phyloP scores from a whole-genome alignment of 2,329 filamentous ascomycete species.

The Graphilbum fragrans region DNA sequence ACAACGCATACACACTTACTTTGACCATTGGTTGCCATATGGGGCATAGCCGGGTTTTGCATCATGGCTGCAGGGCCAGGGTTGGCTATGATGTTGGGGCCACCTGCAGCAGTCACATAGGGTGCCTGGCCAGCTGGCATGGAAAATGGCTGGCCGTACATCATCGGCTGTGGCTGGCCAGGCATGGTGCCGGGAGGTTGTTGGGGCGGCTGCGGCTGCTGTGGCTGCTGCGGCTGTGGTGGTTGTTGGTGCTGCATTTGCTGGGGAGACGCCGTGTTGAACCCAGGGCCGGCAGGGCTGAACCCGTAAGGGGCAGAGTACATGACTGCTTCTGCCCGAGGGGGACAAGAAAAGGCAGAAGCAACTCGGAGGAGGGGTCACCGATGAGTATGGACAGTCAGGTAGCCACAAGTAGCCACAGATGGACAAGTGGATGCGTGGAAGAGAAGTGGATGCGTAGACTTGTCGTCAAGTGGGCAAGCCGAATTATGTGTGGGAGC shows the following conservation, averaged over 20 bases:
- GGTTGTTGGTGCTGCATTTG: slow-evolving; percentile 25
- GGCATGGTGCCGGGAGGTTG: slow-evolving; percentile 30
- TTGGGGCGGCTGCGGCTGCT: slow-evolving; percentile 18
- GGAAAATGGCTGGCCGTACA: slow-evolving; percentile 46
- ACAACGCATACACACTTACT: slow-evolving; percentile 33
- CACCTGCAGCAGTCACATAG: slow-evolving; percentile 28
- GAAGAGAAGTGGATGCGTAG: too few species aligned
- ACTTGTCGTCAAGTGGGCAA: too few species aligned
- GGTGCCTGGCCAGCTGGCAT: slow-evolving; percentile 35
- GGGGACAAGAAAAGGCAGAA: background rate
- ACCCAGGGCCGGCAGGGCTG: slow-evolving; percentile 38
- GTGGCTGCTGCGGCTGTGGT: slow-evolving; percentile 4
- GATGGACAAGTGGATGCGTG: too few species aligned
- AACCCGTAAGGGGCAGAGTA: slow-evolving; percentile 44
- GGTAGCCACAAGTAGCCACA: too few species aligned
- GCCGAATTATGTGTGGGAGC: too few species aligned
- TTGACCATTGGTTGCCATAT: slow-evolving; percentile 47
- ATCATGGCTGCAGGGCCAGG: slow-evolving; percentile 47
- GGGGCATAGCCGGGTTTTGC: slow-evolving; percentile 47
- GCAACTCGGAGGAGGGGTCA: background rate
- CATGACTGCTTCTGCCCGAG: slow-evolving; percentile 24
- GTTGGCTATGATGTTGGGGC: slow-evolving; percentile 43
- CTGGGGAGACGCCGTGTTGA: slow-evolving; percentile 36
- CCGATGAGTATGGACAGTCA: too few species aligned
- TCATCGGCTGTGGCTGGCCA: slow-evolving; percentile 37